These are phyloP conservation scores for Eutrema yunnanense DNA, from an alignment of 345 rosid genomes.

Conservation along the genomic window DNA sequence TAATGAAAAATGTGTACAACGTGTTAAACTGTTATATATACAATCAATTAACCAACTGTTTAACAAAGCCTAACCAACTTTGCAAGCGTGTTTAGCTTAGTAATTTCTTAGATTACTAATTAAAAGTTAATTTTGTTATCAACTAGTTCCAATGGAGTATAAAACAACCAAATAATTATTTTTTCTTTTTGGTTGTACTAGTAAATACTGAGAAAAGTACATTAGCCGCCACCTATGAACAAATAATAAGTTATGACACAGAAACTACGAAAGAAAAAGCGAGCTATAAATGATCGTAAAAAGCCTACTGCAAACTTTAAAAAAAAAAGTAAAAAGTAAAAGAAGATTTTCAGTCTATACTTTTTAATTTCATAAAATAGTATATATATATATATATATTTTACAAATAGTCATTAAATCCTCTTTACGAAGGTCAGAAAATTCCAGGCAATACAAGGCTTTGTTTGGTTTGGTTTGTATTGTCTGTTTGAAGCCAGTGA, in stretches of 20 bases:
- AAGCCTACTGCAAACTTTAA: neutral
- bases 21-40: no score
- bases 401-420: conserved; percentile 5
- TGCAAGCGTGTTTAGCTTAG: neutral
- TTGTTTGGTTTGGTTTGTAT: conserved; percentile 26
- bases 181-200: neutral
- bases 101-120: neutral
- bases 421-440: conserved; percentile 18
- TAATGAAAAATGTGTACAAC: neutral
- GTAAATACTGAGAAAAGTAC: conserved; percentile 12
- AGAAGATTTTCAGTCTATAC: conserved; percentile 12
- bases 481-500: conserved; percentile 13
- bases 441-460: conserved; percentile 24
- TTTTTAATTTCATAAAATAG: neutral
- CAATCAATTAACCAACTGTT: neutral
- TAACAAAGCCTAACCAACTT: neutral
- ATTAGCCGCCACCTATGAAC: conserved; percentile 31
- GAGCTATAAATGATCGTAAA: conserved; percentile 11
- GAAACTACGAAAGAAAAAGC: neutral
- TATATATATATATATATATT: no score
- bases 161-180: neutral
- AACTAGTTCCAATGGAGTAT: neutral
- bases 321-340: conserved; percentile 8
- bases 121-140: neutral
- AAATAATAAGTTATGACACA: conserved; percentile 24